These are phyloP conservation scores for Pseudogymnoascus sp. DNA, from an alignment of 2,329 filamentous ascomycete genomes.

Conservation along the genomic window DNA sequence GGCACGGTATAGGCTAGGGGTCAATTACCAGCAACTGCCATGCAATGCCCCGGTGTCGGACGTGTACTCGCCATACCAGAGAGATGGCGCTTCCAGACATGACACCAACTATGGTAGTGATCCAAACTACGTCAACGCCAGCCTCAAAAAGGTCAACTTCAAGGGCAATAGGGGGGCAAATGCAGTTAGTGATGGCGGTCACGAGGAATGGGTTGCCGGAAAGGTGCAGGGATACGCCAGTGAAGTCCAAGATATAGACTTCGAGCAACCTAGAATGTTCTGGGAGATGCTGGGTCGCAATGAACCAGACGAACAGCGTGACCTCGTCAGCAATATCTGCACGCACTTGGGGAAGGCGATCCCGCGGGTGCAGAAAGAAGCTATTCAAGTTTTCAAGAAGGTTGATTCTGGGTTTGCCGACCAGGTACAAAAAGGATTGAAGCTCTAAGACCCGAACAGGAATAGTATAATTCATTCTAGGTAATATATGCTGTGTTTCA, in stretches of 20 bases:
- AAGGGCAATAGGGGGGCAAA: conserved; percentile 10
- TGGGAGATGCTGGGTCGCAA: conserved; percentile 25
- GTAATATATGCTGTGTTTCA: not conserved
- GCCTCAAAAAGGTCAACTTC: conserved; percentile 21
- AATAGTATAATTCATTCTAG: too few species aligned
- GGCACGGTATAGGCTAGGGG: conserved; percentile 47
- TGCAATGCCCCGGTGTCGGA: conserved; percentile 35
- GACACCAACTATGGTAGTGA: conserved; percentile 36
- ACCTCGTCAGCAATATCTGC: not conserved
- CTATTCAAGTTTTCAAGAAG: not conserved
- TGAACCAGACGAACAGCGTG: not conserved
- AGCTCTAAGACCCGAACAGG: not conserved
- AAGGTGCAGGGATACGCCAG: conserved; percentile 12
- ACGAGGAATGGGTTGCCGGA: conserved; percentile 26
- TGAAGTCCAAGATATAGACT: conserved; percentile 32
- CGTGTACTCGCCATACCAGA: conserved; percentile 33
- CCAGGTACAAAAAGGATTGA: not conserved
- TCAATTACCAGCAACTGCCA: conserved; percentile 49
- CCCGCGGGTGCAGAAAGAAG: not conserved
- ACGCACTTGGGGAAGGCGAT: not conserved
- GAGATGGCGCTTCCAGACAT: conserved; percentile 30
- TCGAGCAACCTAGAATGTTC: conserved; percentile 31
- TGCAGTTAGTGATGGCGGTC: conserved; percentile 12
- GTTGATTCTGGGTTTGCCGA: not conserved
- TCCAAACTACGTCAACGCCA: conserved; percentile 34